These are phyloP conservation scores for Sporothrix globosa DNA, from an alignment of 2,329 filamentous ascomycete species.

Conservation along the genomic window DNA sequence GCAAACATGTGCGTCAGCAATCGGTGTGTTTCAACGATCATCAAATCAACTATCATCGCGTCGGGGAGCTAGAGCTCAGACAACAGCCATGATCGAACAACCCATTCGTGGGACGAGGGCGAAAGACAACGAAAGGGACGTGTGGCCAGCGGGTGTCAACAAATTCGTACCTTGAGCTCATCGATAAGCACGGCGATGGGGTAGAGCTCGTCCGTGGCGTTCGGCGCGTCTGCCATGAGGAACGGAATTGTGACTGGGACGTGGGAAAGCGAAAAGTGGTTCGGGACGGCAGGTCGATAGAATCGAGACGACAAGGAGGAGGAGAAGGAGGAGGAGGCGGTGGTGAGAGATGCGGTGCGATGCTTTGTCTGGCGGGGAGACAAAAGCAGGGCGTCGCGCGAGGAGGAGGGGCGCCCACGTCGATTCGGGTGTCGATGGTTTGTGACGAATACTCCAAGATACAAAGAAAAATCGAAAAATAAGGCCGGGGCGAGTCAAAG, in stretches of 20 bases:
- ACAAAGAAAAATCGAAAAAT: slow-evolving; percentile 2
- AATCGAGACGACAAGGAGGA: not conserved
- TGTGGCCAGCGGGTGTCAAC: not conserved
- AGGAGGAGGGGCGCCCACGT: slow-evolving; percentile 8
- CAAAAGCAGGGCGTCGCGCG: slow-evolving; percentile 22
- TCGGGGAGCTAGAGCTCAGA: not conserved
- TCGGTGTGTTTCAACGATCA: not conserved
- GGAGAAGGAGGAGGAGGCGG: not conserved
- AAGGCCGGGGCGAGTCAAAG: not conserved
- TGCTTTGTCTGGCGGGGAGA: slow-evolving; percentile 16
- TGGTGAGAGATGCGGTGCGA: not conserved
- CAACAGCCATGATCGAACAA: not conserved
- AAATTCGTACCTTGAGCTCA: slow-evolving; percentile 84
- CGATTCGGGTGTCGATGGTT: not conserved
- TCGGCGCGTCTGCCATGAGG: slow-evolving; percentile 84
- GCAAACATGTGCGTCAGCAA: slow-evolving; percentile 30
- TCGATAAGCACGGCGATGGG: slow-evolving; percentile 99
- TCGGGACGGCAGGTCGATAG: not conserved
- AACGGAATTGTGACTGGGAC: slow-evolving; percentile 26
- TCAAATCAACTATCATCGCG: not conserved
- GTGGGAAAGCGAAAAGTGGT: slow-evolving; percentile 7
- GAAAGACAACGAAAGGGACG: not conserved
- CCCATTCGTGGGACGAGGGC: not conserved
- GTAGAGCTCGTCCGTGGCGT: slow-evolving; percentile 97
- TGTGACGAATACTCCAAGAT: not conserved